Evolutionary conservation across 257 asterid genomes (phyloP), one percentile per base, ranked within the genome.

Genomic region (Misopates orontium): DNA sequence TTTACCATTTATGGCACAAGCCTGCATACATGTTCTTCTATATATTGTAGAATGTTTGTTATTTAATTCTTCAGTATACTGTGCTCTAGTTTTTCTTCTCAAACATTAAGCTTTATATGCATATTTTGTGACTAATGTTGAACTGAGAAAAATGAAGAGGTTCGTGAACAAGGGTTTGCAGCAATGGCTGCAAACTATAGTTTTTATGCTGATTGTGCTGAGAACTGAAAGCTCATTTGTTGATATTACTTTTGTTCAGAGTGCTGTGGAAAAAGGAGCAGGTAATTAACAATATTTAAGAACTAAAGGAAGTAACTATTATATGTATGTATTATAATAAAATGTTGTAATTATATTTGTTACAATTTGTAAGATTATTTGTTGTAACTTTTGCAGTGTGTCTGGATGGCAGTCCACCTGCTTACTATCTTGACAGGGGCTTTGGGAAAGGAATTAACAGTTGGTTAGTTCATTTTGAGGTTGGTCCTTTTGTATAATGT

Each of bases 381-480:
- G 1, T 20, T 56, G 10, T 47, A 40, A 48, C 1, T 41, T 48
- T 61, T 73, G 49, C 85, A 84, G 96, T 89, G 22, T 89, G 96
- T 77, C 36, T 89, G 75, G 96, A 89, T 73, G 96, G 96, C 54
- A 83, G 87, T 74, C 95, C 96, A 48, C 92, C 96, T 5, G 95
- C 90, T 0, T 89, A 89, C 76, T 87, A 86, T 75, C 28, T 84
- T 0, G 80, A 81, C 42, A 71, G 59, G 56, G 92, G 96, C 70
- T 76, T 9, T 41, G 95, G 88, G 32, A 49, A 77, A 5, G 96
- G 96, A 28, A 55, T 69, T 44, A 72, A 84, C 67, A 89, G 62
- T 56, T 89, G 96, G 96, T 61, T 89, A 10, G 77, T 86, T 71
- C 89, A 84, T 28, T 19, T 89, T 14, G 91, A 86, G 95, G 96